These are phyloP conservation scores for Hymenoscyphus linearis DNA, from an alignment of 2,329 filamentous ascomycete genomes.

Conservation along the genomic window DNA sequence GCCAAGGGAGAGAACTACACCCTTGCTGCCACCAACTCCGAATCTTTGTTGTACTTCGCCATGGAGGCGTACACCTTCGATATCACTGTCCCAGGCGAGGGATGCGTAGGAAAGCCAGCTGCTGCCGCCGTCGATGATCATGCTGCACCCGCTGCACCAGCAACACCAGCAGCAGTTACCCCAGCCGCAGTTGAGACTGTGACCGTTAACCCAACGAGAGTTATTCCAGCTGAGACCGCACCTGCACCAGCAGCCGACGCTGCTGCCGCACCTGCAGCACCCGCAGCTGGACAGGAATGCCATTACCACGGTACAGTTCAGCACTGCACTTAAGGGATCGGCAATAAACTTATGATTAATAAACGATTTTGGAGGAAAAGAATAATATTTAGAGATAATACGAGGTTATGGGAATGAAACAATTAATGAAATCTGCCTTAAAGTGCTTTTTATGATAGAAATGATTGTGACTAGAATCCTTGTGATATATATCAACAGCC, in stretches of 20 bases:
- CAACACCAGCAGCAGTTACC: background rate
- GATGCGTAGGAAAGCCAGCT: constrained; percentile 46
- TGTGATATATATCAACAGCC: no score
- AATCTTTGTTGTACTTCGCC: constrained; percentile 63
- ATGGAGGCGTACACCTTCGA: constrained; percentile 63
- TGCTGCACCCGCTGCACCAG: background rate
- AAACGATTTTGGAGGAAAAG: background rate
- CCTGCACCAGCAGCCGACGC: constrained; percentile 8
- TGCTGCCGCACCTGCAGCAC: constrained; percentile 12
- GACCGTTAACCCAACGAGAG: constrained; percentile 3
- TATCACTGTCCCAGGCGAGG: constrained; percentile 56
- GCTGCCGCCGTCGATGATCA: background rate
- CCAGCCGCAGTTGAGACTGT: constrained; percentile 15
- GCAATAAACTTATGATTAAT: background rate
- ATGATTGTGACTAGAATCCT: no score
- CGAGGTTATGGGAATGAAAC: background rate
- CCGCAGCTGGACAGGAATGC: constrained; percentile 30
- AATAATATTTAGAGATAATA: background rate
- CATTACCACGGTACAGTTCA: constrained; percentile 38
- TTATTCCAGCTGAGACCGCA: constrained; percentile 3
- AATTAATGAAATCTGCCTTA: no score
- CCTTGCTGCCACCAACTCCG: constrained; percentile 48
- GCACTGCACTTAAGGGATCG: constrained; percentile 33
- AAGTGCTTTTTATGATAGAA: no score
- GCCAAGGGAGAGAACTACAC: constrained; percentile 5